A percentile compares a stretch with the other conserved stretches of the same genome.
Conservation (phyloP, 164 flowering plant species). For the Aristolochia californica region DNA sequence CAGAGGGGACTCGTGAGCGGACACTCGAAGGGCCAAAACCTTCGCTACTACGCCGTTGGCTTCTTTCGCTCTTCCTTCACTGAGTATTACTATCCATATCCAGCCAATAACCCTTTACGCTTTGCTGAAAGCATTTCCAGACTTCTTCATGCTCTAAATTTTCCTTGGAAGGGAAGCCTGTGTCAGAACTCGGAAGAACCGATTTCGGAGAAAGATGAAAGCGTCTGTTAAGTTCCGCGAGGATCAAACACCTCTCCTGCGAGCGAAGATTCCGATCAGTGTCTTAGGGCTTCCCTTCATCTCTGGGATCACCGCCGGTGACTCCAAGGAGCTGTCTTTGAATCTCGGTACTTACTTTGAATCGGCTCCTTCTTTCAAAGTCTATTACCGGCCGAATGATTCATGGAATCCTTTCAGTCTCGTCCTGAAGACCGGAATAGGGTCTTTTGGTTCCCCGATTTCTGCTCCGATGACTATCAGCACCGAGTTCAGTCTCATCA, state of each 20-base stretch:
- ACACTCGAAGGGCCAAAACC: too few relatives aligned
- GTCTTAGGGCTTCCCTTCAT: slow-evolving; percentile 58
- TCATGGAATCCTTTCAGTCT: slow-evolving; percentile 51
- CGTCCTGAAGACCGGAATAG: slow-evolving; percentile 55
- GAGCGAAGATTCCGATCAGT: slow-evolving; percentile 60
- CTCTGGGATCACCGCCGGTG: slow-evolving; percentile 53
- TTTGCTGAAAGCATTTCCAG: too few relatives aligned
- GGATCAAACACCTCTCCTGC: slow-evolving; percentile 53
- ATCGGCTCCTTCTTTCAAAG: slow-evolving; percentile 51
- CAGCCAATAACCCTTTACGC: too few relatives aligned
- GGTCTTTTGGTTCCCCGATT: slow-evolving; percentile 53
- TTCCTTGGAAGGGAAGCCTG: too few relatives aligned
- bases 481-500: slow-evolving; percentile 55
- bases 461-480: slow-evolving; percentile 49
- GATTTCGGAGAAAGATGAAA: slow-evolving; percentile 42
- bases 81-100: too few relatives aligned
- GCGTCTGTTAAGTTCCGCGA: slow-evolving; percentile 66
- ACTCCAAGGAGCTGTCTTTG: slow-evolving; percentile 49
- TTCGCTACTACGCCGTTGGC: too few relatives aligned
- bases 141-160: too few relatives aligned
- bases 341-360: slow-evolving; percentile 49
- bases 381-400: slow-evolving; percentile 66
- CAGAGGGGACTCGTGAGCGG: too few relatives aligned
- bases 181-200: too few relatives aligned
- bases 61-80: too few relatives aligned